Evolutionary conservation across 306 rosid genomes (phyloP), one percentile per base, ranked within the genome.

Genomic region (Cucurbita ficifolia): DNA sequence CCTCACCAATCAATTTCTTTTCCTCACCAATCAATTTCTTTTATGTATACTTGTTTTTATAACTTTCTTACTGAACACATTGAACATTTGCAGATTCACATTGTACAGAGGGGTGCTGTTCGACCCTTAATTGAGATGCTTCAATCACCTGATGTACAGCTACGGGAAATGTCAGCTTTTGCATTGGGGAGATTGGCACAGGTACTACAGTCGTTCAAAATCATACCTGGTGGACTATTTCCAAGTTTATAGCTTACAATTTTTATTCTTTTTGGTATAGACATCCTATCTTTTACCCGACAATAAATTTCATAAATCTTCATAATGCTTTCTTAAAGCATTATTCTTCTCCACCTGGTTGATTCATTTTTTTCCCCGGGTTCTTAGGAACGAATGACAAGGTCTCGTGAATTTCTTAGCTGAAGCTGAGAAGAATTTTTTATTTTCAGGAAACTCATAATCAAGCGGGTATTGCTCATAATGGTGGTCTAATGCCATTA

Each of bases 51-150:
- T 39, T 10, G 13, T 40, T 43, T 21, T 12, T 22, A 10, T 46
- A 13, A 4, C 16, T 29, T 70, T 29, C 46, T 29, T 50, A 50
- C 7, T 5, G 10, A 68, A 18, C 38, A 62, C 10, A 77, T 69
- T 38, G 9, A 38, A 38, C 10, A 65, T 74, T 78, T 76, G 76
- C 83, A 94, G 99, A 96, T 94, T 81, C 97, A 94, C 80, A 94
- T 94, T 63, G 99, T 91, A 56, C 97, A 94, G 80, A 89, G 99
- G 79, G 99, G 99, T 77, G 99, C 97, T 89, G 97, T 94, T 61
- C 84, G 78, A 55, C 99, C 99, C 81, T 83, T 94, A 82, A 89
- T 94, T 80, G 96, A 94, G 84, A 94, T 94, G 99, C 99, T 94
- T 77, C 96, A 89, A 72, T 94, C 99, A 64, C 81, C 96, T 24